Conservation (phyloP, 1,284 basidiomycete species). For the Tilletia horrida region DNA sequence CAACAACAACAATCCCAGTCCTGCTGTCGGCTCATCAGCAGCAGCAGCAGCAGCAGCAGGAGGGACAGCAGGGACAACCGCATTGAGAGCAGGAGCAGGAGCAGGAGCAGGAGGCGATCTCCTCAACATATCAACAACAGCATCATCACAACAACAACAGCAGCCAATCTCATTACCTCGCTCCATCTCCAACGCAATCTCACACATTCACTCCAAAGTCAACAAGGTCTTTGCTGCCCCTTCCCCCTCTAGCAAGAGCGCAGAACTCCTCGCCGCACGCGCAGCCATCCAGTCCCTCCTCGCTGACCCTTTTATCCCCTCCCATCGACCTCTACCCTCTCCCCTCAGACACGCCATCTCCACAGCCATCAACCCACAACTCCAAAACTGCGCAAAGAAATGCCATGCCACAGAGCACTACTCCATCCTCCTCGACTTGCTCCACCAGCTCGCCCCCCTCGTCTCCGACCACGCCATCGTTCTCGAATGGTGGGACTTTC, state of each 20-base stretch:
- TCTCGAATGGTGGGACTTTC: constrained; percentile 48
- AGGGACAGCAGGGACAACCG: too few species aligned
- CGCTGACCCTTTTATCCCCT: neutral
- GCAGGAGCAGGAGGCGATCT: too few species aligned
- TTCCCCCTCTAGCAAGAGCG: neutral
- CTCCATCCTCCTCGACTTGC: constrained; percentile 35
- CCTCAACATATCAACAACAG: too few species aligned
- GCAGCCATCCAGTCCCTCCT: neutral
- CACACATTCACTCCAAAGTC: neutral
- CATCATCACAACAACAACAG: too few species aligned
- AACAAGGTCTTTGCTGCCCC: neutral
- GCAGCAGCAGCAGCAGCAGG: too few species aligned
- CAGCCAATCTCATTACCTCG: neutral
- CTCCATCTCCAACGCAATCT: neutral
- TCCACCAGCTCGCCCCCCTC: constrained; percentile 34
- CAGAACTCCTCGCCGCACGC: neutral
- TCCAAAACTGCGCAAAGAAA: neutral
- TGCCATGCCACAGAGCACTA: constrained; percentile 2
- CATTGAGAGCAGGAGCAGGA: too few species aligned
- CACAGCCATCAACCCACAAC: constrained; percentile 8
- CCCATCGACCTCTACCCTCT: neutral
- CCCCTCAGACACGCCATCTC: neutral
- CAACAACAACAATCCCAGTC: too few species aligned
- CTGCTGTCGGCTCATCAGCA: too few species aligned
- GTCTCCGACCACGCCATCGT: constrained; percentile 35